These are phyloP conservation scores for Tulasnella sp. DNA, from an alignment of 768 basidiomycete species.

Conservation along the genomic window DNA sequence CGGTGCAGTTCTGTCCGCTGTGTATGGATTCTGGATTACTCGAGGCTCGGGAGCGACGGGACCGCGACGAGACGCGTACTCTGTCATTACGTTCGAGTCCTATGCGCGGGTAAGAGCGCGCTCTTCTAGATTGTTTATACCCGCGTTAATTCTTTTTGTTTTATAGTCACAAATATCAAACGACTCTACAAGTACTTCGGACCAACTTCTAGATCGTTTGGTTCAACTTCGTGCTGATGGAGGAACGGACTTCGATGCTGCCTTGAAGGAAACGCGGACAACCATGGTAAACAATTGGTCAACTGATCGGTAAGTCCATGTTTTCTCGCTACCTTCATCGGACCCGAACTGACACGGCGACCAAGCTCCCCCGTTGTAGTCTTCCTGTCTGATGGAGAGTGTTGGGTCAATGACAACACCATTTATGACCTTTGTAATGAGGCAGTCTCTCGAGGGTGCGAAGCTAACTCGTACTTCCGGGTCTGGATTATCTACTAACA, in stretches of 20 bases:
- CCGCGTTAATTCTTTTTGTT: not conserved
- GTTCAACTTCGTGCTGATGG: slow-evolving; percentile 31
- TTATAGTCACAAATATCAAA: slow-evolving; percentile 32
- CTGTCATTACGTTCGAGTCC: slow-evolving; percentile 43
- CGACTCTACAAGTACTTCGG: slow-evolving; percentile 42
- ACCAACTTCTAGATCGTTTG: slow-evolving; percentile 37
- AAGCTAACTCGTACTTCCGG: not conserved
- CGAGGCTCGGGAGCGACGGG: slow-evolving; percentile 32
- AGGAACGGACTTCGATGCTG: slow-evolving; percentile 42
- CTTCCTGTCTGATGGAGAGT: slow-evolving; percentile 53
- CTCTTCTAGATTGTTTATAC: not conserved
- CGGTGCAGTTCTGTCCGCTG: slow-evolving; percentile 52
- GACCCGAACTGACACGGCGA: not conserved
- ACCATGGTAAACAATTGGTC: slow-evolving; percentile 45
- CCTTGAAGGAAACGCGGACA: slow-evolving; percentile 33
- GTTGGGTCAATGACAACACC: slow-evolving; percentile 32
- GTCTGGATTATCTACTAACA: not conserved
- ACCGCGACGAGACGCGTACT: slow-evolving; percentile 47
- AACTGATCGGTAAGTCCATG: slow-evolving; percentile 37
- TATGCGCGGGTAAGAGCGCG: not conserved
- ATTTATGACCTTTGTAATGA: slow-evolving; percentile 39
- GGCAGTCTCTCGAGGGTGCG: slow-evolving; percentile 41
- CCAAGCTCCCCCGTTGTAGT: slow-evolving; percentile 46
- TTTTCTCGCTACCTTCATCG: not conserved
- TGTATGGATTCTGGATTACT: slow-evolving; percentile 52